Percentiles rank a stretch among this genome's conserved stretches.
Evolutionary conservation across 768 basidiomycete genomes (phyloP).

Genomic region (Trametes punicea): DNA sequence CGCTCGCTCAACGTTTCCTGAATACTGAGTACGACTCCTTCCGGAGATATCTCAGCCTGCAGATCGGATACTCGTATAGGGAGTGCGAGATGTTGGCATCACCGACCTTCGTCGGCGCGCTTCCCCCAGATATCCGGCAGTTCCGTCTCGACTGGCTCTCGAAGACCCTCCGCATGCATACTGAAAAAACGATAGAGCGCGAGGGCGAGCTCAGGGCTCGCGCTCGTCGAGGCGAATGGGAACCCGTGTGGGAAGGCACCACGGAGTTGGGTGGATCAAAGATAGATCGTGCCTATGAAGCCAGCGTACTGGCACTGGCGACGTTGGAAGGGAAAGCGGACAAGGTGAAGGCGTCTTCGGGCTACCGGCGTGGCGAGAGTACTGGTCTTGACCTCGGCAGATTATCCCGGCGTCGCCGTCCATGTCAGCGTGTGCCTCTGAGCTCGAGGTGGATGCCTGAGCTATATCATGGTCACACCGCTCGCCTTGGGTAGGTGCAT

Average conservation of each 20-base stretch:
- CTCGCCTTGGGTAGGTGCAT: too few species aligned
- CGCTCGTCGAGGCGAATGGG: neutral
- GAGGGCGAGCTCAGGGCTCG: neutral
- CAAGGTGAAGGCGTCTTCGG: too few species aligned
- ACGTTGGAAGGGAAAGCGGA: too few species aligned
- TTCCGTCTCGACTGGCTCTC: neutral
- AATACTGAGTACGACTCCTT: neutral
- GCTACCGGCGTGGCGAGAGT: too few species aligned
- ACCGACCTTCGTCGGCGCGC: neutral
- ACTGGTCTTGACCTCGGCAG: too few species aligned
- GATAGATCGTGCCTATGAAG: neutral
- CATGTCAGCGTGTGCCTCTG: too few species aligned
- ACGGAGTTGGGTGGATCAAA: neutral
- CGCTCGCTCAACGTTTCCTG: neutral
- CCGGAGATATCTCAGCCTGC: neutral
- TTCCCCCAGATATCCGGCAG: neutral
- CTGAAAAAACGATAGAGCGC: neutral
- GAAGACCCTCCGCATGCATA: neutral
- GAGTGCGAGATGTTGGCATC: neutral
- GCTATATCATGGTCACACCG: too few species aligned
- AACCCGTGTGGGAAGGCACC: neutral
- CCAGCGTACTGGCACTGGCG: too few species aligned
- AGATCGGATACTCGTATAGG: neutral
- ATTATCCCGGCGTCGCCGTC: too few species aligned
- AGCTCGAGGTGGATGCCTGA: too few species aligned